phyloP scores from a whole-genome alignment of 345 rosid genomes.

The Erodium maritimum region DNA sequence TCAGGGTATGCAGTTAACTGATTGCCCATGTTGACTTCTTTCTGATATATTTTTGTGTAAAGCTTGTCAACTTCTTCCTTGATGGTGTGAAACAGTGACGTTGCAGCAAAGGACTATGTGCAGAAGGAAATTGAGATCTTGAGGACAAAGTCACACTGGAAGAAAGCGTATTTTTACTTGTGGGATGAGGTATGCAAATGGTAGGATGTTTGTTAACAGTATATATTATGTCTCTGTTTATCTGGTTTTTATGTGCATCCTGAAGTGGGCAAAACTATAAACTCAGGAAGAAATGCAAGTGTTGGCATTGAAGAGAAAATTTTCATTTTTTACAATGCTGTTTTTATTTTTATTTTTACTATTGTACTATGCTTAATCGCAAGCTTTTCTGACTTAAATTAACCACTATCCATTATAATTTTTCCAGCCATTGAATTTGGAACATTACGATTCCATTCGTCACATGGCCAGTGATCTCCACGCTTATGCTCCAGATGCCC shows the following conservation, averaged over 20 bases:
- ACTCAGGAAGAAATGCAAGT: neutral
- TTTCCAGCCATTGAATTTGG: slow-evolving; percentile 83
- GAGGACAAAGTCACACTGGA: slow-evolving; percentile 88
- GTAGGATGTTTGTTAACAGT: neutral
- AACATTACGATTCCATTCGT: slow-evolving; percentile 69
- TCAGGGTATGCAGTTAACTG: slow-evolving; percentile 47
- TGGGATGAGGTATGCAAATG: slow-evolving; percentile 77
- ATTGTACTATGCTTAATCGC: neutral
- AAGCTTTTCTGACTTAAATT: neutral
- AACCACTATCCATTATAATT: slow-evolving; percentile 10
- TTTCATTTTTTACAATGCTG: neutral
- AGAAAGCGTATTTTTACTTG: slow-evolving; percentile 86
- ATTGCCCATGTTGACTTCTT: slow-evolving; percentile 19
- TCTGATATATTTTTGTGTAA: slow-evolving; percentile 13
- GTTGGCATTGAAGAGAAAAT: neutral
- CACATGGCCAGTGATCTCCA: slow-evolving; percentile 78
- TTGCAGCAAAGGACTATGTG: slow-evolving; percentile 53
- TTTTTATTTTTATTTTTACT: no score
- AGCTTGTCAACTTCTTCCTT: slow-evolving; percentile 23
- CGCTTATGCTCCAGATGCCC: slow-evolving; percentile 90
- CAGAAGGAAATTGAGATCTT: slow-evolving; percentile 80
- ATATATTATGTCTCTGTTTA: neutral
- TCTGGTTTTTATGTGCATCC: neutral
- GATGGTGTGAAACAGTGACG: slow-evolving; percentile 48
- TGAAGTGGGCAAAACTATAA: neutral